Evolutionary conservation across 345 rosid genomes (phyloP).

Genomic region (Murraya paniculata): DNA sequence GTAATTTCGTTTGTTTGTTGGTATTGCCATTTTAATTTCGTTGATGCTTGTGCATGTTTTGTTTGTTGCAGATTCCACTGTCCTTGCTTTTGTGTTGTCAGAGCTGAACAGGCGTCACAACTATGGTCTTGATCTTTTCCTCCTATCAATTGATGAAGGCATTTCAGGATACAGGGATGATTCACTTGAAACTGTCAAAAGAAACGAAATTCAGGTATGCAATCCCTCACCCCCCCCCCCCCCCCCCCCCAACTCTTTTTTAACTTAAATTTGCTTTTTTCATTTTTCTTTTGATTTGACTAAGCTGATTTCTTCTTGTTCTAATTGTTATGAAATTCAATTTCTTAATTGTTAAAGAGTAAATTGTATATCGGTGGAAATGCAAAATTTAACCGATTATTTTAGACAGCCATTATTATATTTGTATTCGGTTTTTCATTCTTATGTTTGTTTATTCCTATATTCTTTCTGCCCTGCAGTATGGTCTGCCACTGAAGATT

Average conservation of each 20-base stretch:
- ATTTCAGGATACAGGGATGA: slow-evolving; percentile 93
- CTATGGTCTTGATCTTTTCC: slow-evolving; percentile 77
- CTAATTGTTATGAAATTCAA: not conserved
- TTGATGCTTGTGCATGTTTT: not conserved
- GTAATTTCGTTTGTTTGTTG: not conserved
- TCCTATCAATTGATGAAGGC: slow-evolving; percentile 89
- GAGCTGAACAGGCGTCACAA: slow-evolving; percentile 68
- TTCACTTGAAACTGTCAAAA: slow-evolving; percentile 89
- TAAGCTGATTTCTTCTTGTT: not conserved
- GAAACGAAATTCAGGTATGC: slow-evolving; percentile 80
- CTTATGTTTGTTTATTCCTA: not conserved
- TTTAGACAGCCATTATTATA: not conserved
- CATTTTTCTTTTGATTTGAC: not conserved
- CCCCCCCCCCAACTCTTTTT: too few relatives aligned
- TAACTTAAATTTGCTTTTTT: not conserved
- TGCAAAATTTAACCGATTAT: not conserved
- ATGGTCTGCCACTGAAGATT: slow-evolving; percentile 81
- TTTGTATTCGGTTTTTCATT: not conserved
- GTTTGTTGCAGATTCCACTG: slow-evolving; percentile 74
- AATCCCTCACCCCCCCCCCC: not conserved
- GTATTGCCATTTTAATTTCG: not conserved
- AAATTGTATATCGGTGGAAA: not conserved
- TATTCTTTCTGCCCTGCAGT: slow-evolving; percentile 35
- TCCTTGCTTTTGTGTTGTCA: slow-evolving; percentile 77
- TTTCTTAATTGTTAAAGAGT: not conserved